These are phyloP conservation scores for Naganishia sp. DNA, from an alignment of 1,284 basidiomycete genomes.

Conservation along the genomic window DNA sequence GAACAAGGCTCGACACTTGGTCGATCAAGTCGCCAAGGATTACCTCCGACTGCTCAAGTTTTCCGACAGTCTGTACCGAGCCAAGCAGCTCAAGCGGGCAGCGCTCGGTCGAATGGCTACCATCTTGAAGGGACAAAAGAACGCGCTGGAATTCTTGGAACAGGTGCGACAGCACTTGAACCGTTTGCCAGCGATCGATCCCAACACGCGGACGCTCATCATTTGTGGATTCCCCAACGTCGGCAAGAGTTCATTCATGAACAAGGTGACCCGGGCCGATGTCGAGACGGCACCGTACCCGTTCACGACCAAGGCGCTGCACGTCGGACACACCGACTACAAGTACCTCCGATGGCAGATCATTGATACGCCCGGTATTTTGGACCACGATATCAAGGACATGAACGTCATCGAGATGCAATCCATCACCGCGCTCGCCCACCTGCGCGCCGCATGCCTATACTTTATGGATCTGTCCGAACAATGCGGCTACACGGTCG, in stretches of 20 bases:
- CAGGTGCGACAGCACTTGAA: constrained; percentile 97
- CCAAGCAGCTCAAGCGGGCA: constrained; percentile 93
- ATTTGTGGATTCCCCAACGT: constrained; percentile 98
- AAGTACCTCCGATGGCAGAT: constrained; percentile 98
- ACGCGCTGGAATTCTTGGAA: constrained; percentile 91
- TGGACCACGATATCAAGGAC: constrained; percentile 81
- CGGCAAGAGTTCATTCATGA: constrained; percentile 95
- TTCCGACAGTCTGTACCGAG: constrained; percentile 91
- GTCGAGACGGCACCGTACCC: constrained; percentile 76
- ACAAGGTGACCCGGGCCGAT: constrained; percentile 95
- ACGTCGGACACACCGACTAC: constrained; percentile 95
- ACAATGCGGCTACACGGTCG: constrained; percentile 92
- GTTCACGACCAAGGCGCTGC: constrained; percentile 95
- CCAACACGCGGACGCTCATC: constrained; percentile 91
- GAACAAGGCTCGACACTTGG: constrained; percentile 86
- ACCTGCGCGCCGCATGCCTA: constrained; percentile 83
- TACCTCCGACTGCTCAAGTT: constrained; percentile 93
- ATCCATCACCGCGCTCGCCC: constrained; percentile 92
- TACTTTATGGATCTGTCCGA: constrained; percentile 98
- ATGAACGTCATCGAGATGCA: constrained; percentile 99
- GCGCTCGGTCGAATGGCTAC: constrained; percentile 96
- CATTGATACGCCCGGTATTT: constrained; percentile 89
- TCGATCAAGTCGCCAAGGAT: constrained; percentile 93
- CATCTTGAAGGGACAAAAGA: constrained; percentile 94
- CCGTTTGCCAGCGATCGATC: constrained; percentile 91